Evolutionary conservation across 2,329 filamentous ascomycete species (phyloP).

Genomic region (Fusarium bulbicola): DNA sequence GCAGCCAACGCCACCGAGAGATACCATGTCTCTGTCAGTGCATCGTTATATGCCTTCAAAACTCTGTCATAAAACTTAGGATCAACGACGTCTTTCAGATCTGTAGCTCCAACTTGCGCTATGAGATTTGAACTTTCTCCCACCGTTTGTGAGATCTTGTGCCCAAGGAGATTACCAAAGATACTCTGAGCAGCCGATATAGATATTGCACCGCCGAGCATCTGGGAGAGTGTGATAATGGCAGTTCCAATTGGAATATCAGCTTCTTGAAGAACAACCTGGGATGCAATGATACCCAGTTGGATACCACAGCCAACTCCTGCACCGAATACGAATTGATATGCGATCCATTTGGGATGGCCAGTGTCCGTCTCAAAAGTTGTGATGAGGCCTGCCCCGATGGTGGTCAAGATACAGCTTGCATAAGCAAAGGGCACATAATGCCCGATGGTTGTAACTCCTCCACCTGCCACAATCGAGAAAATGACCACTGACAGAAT

Average conservation of each 20-base stretch:
- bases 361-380: slow-evolving; percentile 48
- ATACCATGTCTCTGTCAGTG: background rate
- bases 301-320: slow-evolving; percentile 55
- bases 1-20: no score
- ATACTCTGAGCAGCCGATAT: background rate
- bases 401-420: slow-evolving; percentile 27
- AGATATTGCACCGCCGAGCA: background rate
- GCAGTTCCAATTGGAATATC: background rate
- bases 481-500: slow-evolving; percentile 52
- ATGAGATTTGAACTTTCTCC: background rate
- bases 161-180: background rate
- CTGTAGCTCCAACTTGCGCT: background rate
- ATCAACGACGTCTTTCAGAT: background rate
- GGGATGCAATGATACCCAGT: slow-evolving; percentile 57
- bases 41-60: background rate
- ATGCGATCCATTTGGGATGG: slow-evolving; percentile 57
- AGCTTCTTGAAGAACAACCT: slow-evolving; percentile 27
- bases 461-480: slow-evolving; percentile 39
- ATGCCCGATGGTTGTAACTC: background rate
- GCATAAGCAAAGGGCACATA: background rate
- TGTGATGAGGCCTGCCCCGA: slow-evolving; percentile 53
- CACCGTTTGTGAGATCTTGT: background rate
- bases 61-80: background rate
- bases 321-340: slow-evolving; percentile 57
- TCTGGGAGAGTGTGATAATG: background rate